A percentile compares a stretch with the other conserved stretches of the same genome.
Evolutionary conservation across 2,329 filamentous ascomycete species (phyloP).

Genomic region (Teratosphaeria epicoccoides): DNA sequence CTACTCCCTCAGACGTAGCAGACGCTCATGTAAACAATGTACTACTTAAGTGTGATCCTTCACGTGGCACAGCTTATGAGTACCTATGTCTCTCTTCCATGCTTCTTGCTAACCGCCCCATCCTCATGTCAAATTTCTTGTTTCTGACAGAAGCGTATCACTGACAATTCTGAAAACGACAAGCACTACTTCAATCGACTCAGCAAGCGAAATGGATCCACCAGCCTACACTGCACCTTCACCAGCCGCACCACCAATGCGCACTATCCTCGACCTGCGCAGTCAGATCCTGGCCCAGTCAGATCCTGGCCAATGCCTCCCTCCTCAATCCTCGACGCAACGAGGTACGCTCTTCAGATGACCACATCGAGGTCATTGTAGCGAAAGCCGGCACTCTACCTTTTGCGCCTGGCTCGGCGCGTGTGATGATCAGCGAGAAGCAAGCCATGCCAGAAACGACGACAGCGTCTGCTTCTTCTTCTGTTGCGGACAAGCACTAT

Average conservation of each 20-base stretch:
- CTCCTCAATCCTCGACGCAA: slow-evolving; percentile 1
- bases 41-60: neutral
- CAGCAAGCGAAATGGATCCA: neutral
- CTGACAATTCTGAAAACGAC: neutral
- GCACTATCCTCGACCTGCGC: slow-evolving; percentile 5
- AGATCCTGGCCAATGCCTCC: slow-evolving; percentile 5
- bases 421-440: neutral
- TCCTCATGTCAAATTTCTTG: neutral
- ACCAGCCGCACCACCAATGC: neutral
- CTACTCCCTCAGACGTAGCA: too few relatives aligned
- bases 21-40: neutral
- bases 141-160: neutral
- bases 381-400: neutral
- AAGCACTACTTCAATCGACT: too few relatives aligned
- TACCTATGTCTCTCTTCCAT: neutral
- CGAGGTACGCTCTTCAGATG: neutral
- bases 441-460: neutral
- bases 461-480: neutral
- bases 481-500: slow-evolving; percentile 1
- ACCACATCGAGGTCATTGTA: slow-evolving; percentile 4
- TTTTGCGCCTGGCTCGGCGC: neutral
- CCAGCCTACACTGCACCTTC: neutral
- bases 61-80: neutral
- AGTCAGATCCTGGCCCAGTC: slow-evolving; percentile 5
- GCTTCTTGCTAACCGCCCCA: neutral